Evolutionary conservation across 768 basidiomycete genomes (phyloP).

Genomic region (Pleurotus salmoneostramineus): DNA sequence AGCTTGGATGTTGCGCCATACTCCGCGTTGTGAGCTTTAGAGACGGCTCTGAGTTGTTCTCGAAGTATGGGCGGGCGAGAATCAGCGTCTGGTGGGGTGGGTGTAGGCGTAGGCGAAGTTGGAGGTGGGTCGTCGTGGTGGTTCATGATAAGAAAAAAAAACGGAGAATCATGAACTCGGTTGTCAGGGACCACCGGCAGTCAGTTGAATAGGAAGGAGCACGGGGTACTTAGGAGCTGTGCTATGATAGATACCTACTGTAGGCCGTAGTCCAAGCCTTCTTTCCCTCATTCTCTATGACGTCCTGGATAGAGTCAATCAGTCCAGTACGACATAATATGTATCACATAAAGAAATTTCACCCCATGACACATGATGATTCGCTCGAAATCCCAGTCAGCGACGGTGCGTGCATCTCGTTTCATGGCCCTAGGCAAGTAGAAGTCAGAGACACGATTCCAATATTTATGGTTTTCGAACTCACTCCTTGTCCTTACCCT

Average conservation of each 20-base stretch:
- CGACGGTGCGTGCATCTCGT: constrained; percentile 59
- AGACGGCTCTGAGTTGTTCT: no score
- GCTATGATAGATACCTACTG: constrained; percentile 18
- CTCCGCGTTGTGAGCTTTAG: no score
- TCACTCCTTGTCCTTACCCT: constrained; percentile 34
- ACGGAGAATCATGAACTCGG: no score
- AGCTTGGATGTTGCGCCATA: no score
- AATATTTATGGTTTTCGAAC: constrained; percentile 15
- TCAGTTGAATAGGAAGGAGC: no score
- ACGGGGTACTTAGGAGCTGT: neutral
- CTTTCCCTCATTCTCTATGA: constrained; percentile 45
- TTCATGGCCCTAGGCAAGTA: constrained; percentile 46
- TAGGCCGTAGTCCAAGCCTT: constrained; percentile 32
- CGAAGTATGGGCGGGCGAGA: no score
- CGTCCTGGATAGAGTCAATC: constrained; percentile 27
- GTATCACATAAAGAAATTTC: constrained; percentile 10
- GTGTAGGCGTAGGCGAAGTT: no score
- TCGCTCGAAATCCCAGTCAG: constrained; percentile 68
- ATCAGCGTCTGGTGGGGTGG: no score
- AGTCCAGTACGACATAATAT: neutral
- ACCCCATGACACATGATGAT: constrained; percentile 72
- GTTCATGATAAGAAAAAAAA: no score
- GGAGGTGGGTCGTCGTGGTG: no score
- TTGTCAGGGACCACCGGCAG: no score
- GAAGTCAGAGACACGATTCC: neutral